These are phyloP conservation scores for Uronychia binucleata DNA, from an alignment of 73 alveolate species.

Conservation along the genomic window DNA sequence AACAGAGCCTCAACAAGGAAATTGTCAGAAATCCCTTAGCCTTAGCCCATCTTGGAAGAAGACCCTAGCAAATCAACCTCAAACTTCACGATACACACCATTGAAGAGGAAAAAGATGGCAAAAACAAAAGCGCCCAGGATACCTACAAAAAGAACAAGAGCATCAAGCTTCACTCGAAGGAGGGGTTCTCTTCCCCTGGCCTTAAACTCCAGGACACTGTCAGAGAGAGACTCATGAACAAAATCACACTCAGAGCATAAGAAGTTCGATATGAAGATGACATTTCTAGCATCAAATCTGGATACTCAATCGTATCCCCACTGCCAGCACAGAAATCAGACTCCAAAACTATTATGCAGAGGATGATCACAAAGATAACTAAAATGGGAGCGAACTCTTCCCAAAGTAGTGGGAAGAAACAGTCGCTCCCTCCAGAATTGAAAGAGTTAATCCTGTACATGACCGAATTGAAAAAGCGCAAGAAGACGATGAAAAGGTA, in stretches of 20 bases:
- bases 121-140: neutral
- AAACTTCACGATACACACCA: neutral
- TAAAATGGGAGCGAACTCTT: neutral
- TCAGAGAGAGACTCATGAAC: neutral
- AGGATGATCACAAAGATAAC: too few species aligned
- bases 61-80: neutral
- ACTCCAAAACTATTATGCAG: too few species aligned
- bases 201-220: neutral
- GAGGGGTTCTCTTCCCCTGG: neutral
- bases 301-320: too few species aligned
- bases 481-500: neutral
- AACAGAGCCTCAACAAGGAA: neutral
- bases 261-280: neutral
- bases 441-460: neutral
- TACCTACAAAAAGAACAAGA: neutral
- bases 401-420: neutral
- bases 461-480: neutral
- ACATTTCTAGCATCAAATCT: neutral
- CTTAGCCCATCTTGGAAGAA: neutral
- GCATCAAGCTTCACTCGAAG: neutral
- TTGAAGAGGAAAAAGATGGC: neutral
- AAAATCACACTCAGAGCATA: neutral
- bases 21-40: neutral
- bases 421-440: neutral
- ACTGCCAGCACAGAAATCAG: too few species aligned